Evolutionary conservation across 441 rosid species (phyloP).

Genomic region (Syzygium syzygioides): DNA sequence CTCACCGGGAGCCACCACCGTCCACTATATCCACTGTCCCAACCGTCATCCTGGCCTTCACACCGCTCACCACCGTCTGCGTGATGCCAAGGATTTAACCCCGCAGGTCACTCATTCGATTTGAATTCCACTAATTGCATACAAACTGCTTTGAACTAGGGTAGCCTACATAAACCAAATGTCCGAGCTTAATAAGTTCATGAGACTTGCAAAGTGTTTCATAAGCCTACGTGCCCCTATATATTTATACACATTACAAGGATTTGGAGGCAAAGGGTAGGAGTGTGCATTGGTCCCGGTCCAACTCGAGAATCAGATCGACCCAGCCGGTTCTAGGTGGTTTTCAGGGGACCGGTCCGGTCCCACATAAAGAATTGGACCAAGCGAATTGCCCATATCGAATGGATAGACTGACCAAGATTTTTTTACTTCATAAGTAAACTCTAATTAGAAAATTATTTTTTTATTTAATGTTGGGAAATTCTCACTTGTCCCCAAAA

Average conservation of each 20-base stretch:
- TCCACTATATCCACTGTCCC: neutral
- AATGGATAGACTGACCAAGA: too few species aligned
- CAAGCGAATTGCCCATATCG: too few species aligned
- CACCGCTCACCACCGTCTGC: fast-evolving
- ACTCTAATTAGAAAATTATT: too few species aligned
- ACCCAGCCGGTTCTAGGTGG: too few species aligned
- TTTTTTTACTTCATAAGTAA: too few species aligned
- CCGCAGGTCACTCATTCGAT: neutral
- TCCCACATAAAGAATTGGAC: too few species aligned
- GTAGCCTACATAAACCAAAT: fast-evolving
- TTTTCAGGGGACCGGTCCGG: too few species aligned
- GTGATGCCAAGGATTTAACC: neutral
- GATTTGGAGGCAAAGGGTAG: neutral
- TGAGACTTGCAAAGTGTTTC: neutral
- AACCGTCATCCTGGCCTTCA: neutral
- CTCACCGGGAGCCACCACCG: neutral
- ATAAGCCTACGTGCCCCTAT: too few species aligned
- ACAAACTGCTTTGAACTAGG: neutral
- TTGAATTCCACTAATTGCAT: fast-evolving
- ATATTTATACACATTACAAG: neutral
- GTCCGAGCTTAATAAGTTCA: fast-evolving
- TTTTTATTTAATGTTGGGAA: too few species aligned
- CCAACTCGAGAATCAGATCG: too few species aligned
- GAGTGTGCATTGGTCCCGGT: too few species aligned
- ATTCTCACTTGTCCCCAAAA: too few species aligned